Base-by-base conservation (phyloP, 2,329 filamentous ascomycete genomes). In the Chaetothyriales sp. region DNA sequence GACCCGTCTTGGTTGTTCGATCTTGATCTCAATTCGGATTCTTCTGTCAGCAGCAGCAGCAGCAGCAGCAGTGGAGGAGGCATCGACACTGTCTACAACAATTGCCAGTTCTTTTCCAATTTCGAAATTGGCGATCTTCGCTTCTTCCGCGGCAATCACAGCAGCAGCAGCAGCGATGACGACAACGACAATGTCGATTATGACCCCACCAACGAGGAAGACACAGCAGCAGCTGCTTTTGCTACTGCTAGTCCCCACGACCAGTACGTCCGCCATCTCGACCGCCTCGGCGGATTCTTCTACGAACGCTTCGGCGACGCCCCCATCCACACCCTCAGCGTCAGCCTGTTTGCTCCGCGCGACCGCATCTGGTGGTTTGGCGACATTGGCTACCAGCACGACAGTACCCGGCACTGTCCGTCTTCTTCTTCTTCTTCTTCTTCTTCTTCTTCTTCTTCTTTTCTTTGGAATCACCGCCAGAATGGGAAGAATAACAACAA, bases 301-400 rank as follows among this genome's bases (percentile, higher is more conserved):
- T 71, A 73, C 51, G 67, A 70, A 56, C 64, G 70, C 9, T 68
- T 71, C 52, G 68, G 68, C 15, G 72, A 75, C 51, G 70, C 74
- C 15, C 70, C 73, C 10, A 66, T 77, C 9, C 73, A 76, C 54
- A 77, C 73, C n/a, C 64, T 78, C 20, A 75, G 72, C 45, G 71
- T 76, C 47, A 73, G 68, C 53, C 70, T 78, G 64, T 74, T 79
- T 51, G 60, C 75, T 4, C 71, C 74, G 3, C 72, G 71, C 52
- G 68, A 67, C 51, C 70, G 70, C 52, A 67, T 77, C 42, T 74
- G 73, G 69, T 76, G 68, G 58, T 74, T 76, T 56, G 63, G 70
- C 50, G 71, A 71, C 54, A 68, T 72, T 46, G 68, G 69, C 7
- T 71, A 70, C 53, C 64, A 70, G 45, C 69, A 71, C 58, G 68